Base-by-base conservation (phyloP, 129 eudicot genomes). In the Escallonia herrerae region DNA sequence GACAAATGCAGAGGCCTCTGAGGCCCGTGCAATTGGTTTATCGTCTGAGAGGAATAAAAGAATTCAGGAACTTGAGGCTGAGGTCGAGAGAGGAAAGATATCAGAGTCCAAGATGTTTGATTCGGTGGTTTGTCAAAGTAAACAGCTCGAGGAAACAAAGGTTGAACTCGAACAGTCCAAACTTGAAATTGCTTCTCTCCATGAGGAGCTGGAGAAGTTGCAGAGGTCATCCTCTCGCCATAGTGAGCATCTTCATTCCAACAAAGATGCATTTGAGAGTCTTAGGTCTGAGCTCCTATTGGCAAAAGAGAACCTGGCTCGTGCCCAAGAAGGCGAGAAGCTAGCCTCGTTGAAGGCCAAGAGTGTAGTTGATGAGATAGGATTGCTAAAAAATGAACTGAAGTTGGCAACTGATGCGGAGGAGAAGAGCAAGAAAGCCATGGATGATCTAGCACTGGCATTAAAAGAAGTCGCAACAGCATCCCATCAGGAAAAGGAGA, bases 401-500 rank as follows among this genome's bases (percentile, higher is more conserved):
- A 83, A 66, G 53, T 58, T 51, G 5, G 96, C 96, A 3, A 72
- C 54, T 2, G 91, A 75, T 37, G 95, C 87, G 3, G 98, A 93
- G 63, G 91, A 83, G 58, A 84, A 80, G 47, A 80, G 87, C 89
- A 69, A 72, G 62, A 82, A 77, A 58, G 96, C 98, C 45, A 81
- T 93, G 96, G 95, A 88, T 60, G 96, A 80, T 63, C 55, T 93
- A 50, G 96, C 98, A 4, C 39, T 82, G 42, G 98, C 87, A 0
- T 68, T 93, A 45, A 86, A 75, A 44, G 98, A 93, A 80, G 91
- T 93, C 5, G 87, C 91, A 1, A 71, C 79, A 0, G 91, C 86
- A 56, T 60, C 82, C 2, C 81, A 86, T 64, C 81, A 74, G 33
- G 64, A 85, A 5, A 93, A 81, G 54, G 87, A 79, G 67, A 88